Percentiles rank a stretch among this genome's conserved stretches.
phyloP scores from a whole-genome alignment of 768 basidiomycete genomes.

The Trametes sanguinea region DNA sequence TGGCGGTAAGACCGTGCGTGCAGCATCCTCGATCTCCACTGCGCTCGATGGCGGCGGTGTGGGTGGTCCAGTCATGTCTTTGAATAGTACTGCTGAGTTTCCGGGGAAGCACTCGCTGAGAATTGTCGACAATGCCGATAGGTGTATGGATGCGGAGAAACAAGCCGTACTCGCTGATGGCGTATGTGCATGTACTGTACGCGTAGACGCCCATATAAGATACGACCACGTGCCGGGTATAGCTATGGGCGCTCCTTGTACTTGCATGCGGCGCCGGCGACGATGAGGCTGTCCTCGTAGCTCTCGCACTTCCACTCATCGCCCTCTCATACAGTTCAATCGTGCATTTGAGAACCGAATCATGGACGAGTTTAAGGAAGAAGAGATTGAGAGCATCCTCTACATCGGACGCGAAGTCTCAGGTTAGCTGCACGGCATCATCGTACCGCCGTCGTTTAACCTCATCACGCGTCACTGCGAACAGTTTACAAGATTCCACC shows the following conservation, averaged over 20 bases:
- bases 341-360: neutral
- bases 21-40: constrained; percentile 57
- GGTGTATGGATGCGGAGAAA: neutral
- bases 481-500: constrained; percentile 92
- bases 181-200: constrained; percentile 4
- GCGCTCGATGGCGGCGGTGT: constrained; percentile 64
- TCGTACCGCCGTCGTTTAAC: constrained; percentile 1
- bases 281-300: constrained; percentile 9
- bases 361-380: constrained; percentile 53
- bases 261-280: neutral
- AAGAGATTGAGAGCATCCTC: constrained; percentile 85
- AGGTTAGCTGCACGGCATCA: constrained; percentile 49
- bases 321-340: neutral
- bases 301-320: neutral
- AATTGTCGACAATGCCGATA: no score
- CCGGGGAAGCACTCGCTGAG: no score
- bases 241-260: constrained; percentile 4
- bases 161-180: neutral
- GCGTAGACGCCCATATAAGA: constrained; percentile 4
- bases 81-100: neutral
- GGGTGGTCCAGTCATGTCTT: constrained; percentile 58
- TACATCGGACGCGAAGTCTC: constrained; percentile 91
- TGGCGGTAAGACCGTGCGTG: constrained; percentile 23
- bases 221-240: neutral
- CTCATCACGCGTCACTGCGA: constrained; percentile 17